phyloP scores from a whole-genome alignment of 306 rosid genomes.

The Quercus ilex region DNA sequence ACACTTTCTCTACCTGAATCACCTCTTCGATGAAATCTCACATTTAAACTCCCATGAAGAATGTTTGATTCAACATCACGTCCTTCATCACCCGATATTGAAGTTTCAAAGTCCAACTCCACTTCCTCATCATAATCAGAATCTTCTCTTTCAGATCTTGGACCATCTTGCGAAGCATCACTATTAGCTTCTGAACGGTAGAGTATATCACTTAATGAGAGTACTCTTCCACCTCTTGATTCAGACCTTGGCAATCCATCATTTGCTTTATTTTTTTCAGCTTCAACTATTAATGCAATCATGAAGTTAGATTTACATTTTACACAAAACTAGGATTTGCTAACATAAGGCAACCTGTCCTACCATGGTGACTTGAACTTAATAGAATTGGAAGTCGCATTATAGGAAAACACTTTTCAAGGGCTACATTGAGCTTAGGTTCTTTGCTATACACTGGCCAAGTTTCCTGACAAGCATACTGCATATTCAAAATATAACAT shows the following conservation, averaged over 20 bases:
- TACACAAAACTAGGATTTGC: not conserved
- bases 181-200: constrained; percentile 78
- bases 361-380: not conserved
- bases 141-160: constrained; percentile 86
- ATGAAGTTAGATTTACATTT: constrained; percentile 27
- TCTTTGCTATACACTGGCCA: not conserved
- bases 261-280: constrained; percentile 60
- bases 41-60: constrained; percentile 84
- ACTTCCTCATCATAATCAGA: constrained; percentile 92
- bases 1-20: constrained; percentile 61
- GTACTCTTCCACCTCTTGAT: constrained; percentile 56
- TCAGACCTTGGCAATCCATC: constrained; percentile 64
- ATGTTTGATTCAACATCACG: constrained; percentile 70
- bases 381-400: not conserved
- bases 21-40: constrained; percentile 72
- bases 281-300: constrained; percentile 55
- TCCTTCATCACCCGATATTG: constrained; percentile 79
- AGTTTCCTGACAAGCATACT: not conserved
- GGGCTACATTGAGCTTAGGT: not conserved
- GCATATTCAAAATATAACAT: not conserved
- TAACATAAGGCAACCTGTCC: not conserved
- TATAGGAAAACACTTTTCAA: not conserved
- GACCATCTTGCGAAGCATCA: constrained; percentile 85
- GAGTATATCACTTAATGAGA: constrained; percentile 82
- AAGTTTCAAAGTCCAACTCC: constrained; percentile 90